Conservation (phyloP, 2,329 filamentous ascomycete genomes). For the Cladosporium sp. region DNA sequence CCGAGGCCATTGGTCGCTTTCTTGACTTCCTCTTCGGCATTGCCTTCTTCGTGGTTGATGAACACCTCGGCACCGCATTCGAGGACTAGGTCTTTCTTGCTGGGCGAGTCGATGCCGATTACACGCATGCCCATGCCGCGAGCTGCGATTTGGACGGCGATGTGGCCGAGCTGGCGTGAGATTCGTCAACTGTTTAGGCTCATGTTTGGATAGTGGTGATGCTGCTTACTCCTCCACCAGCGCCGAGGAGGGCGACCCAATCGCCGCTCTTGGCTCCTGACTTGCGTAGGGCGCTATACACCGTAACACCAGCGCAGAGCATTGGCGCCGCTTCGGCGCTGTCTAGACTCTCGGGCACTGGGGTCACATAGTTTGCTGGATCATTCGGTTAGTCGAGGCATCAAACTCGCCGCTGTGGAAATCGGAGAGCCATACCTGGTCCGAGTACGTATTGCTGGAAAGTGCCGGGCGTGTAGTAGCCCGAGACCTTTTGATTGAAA, state of each 20-base stretch:
- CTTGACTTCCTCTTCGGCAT: constrained; percentile 53
- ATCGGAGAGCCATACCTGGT: background rate
- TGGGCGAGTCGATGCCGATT: constrained; percentile 61
- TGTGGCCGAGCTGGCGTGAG: constrained; percentile 49
- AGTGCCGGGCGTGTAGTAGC: constrained; percentile 67
- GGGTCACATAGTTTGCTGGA: constrained; percentile 65
- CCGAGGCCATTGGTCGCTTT: constrained; percentile 55
- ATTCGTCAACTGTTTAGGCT: background rate
- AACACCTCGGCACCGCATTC: constrained; percentile 64
- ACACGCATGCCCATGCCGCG: constrained; percentile 61
- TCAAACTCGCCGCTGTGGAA: too few species aligned
- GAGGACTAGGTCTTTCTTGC: constrained; percentile 59
- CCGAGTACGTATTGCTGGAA: constrained; percentile 66
- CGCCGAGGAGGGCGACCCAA: constrained; percentile 52
- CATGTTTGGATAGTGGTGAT: background rate
- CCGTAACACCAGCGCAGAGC: constrained; percentile 61
- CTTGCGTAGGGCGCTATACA: constrained; percentile 63
- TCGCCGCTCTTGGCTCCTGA: constrained; percentile 55
- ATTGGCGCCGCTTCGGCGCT: constrained; percentile 62
- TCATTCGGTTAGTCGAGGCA: too few species aligned
- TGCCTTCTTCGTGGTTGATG: constrained; percentile 56
- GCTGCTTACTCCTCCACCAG: constrained; percentile 24
- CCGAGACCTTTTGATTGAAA: constrained; percentile 55
- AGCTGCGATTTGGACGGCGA: constrained; percentile 58
- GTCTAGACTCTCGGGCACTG: constrained; percentile 59